Evolutionary conservation across 2,329 filamentous ascomycete genomes (phyloP).

Genomic region (Cordyceps cicadae): DNA sequence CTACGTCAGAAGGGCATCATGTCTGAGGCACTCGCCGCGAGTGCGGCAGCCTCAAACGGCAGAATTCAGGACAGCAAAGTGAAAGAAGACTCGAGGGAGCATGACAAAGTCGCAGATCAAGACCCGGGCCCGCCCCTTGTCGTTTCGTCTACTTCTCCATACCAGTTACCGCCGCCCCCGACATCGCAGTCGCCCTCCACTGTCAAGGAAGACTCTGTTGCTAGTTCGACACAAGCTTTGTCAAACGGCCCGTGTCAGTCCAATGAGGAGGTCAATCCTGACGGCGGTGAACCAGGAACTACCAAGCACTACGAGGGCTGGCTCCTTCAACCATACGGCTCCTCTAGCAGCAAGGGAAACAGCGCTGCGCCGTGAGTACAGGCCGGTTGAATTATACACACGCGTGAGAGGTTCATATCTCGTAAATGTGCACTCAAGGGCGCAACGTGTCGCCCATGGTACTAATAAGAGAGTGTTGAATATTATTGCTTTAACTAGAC

Average conservation of each 20-base stretch:
- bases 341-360: constrained; percentile 17
- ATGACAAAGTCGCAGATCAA: constrained; percentile 9
- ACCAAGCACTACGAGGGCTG: constrained; percentile 30
- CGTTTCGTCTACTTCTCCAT: constrained; percentile 7
- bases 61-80: constrained; percentile 15
- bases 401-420: not conserved
- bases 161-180: constrained; percentile 25
- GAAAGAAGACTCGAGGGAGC: not conserved
- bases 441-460: not conserved
- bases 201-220: constrained; percentile 23
- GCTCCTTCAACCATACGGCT: constrained; percentile 29
- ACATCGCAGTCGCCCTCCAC: constrained; percentile 30
- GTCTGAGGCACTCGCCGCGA: constrained; percentile 17
- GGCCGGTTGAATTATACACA: constrained; percentile 1
- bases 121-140: constrained; percentile 18
- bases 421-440: not conserved
- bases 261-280: not conserved
- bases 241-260: not conserved
- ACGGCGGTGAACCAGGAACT: constrained; percentile 19
- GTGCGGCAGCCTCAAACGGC: not conserved
- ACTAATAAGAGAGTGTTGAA: not conserved
- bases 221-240: not conserved
- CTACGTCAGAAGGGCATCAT: constrained; percentile 52
- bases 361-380: constrained; percentile 4
- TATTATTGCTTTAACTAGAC: not conserved